Evolutionary conservation across 2,329 filamentous ascomycete genomes (phyloP), one percentile per base, ranked within the genome.

Genomic region (Hypoxylon sp.): DNA sequence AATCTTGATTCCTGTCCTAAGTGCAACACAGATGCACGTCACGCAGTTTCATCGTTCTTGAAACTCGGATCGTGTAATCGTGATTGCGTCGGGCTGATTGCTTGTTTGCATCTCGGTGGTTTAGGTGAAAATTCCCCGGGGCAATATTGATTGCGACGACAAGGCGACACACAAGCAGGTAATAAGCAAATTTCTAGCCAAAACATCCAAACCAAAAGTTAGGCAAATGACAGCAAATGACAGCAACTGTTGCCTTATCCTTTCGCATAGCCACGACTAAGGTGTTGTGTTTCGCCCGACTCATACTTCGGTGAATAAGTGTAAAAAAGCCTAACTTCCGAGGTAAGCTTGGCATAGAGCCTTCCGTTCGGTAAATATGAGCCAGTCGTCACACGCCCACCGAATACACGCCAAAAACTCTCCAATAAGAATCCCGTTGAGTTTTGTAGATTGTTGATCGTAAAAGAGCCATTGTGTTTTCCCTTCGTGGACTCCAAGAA

Each of bases 201-300:
- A 35, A 35, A 48, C 25, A 22, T 48, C 13, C 17, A 57, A 57
- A 57, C 25, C 22, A 5, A 33, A 40, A 27, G 30, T 14, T 56
- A 57, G 25, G 54, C 25, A 42, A 14, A 31, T 40, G 5, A 11
- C n/a, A 17, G 54, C 25, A 42, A 14, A 31, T 40, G 5, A 11
- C n/a, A 17, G 17, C 40, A 17, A 22, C 17, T 11, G 17, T 22
- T 17, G 40, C 40, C 40, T 44, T 44, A 22, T 44, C 20, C 20
- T n/a, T 11, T 44, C 20, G 17, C 40, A 44, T 44, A 44, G 40
- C 40, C 40, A 37, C 33, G 37, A 33, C n/a, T 48, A 25, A 10
- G 30, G 20, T 57, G 25, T 35, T 57, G 27, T 35, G 31, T 35
- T 58, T 58, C 40, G 61, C 54, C 61, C 55, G 55, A 35, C 44